Evolutionary conservation across 208 protist genomes (phyloP), one percentile per base, ranked within the genome.

Genomic region (Trypanosoma cruzi): DNA sequence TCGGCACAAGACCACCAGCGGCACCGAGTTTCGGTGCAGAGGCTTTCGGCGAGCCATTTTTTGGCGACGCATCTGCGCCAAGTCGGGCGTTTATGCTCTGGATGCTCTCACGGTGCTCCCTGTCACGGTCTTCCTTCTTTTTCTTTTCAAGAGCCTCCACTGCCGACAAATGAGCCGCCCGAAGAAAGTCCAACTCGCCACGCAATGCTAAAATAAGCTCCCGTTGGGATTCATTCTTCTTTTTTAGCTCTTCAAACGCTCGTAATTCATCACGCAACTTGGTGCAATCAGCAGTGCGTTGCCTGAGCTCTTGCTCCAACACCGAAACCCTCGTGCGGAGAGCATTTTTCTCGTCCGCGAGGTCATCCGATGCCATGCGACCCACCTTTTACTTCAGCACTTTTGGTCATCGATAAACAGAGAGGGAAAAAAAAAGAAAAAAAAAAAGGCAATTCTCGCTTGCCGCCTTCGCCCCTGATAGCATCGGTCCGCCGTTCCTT

Each of bases 221-320:
- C 54, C 46, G 60, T 68, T 93, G 84, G 31, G 79, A 84, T 26
- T 79, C 85, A 52, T 81, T 85, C 68, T 85, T 85, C 63, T 85
- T 49, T 49, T 75, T 77, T 24, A 89, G 44, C 6, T 71, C 70
- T 3, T 71, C 49, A 29, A 89, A 68, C 50, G 57, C 46, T 59
- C 82, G 68, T 24, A 81, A 69, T 62, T 92, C 84, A 67, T 77
- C 48, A 31, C 89, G 65, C 7, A 94, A 75, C 13, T 71, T 77
- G 5, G 73, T 68, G 57, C 81, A 92, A 64, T 89, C 86, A 11
- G 54, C 64, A 64, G 87, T 92, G 62, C 84, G 86, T 26, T 79
- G 75, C 22, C 67, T 82, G 24, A 94, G 77, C 66, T 94, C 78
- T 20, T 69, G 77, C 66, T 87, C 80, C 20, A 94, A 73, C 4